Percentiles rank a stretch among this genome's conserved stretches.
Evolutionary conservation across 2,329 filamentous ascomycete genomes (phyloP).

Genomic region (Colletotrichum viniferum): DNA sequence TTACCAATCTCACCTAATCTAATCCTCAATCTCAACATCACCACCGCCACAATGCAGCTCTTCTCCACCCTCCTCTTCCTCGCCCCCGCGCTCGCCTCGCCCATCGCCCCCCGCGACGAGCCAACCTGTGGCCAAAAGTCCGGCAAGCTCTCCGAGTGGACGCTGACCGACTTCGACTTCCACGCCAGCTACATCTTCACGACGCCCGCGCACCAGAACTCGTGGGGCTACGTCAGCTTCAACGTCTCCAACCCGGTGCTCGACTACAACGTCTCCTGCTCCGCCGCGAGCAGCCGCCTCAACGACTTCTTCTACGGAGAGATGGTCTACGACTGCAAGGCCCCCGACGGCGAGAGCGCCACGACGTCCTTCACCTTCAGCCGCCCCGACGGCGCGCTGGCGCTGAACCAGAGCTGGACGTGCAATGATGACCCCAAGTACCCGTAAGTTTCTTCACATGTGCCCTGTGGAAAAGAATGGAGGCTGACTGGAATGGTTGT

Average conservation of each 20-base stretch:
- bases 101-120: not conserved
- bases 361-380: conserved; percentile 48
- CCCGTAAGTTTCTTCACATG: conserved; percentile 8
- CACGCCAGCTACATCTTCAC: conserved; percentile 53
- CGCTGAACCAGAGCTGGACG: conserved; percentile 54
- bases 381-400: conserved; percentile 37
- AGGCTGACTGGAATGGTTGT: not conserved
- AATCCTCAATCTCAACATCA: not conserved
- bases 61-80: conserved; percentile 9
- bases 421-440: conserved; percentile 43
- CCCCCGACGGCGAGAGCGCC: conserved; percentile 31
- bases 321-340: conserved; percentile 46
- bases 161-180: conserved; percentile 49
- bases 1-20: not conserved
- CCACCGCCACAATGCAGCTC: not conserved
- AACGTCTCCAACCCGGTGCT: conserved; percentile 52
- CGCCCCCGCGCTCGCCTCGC: conserved; percentile 7
- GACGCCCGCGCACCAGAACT: conserved; percentile 56
- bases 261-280: conserved; percentile 41
- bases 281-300: conserved; percentile 44
- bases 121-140: conserved; percentile 20
- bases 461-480: not conserved
- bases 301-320: conserved; percentile 56
- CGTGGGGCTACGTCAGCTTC: conserved; percentile 52
- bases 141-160: conserved; percentile 36